Base-by-base conservation (phyloP, 2,329 filamentous ascomycete species). In the Aplosporella prunicola region DNA sequence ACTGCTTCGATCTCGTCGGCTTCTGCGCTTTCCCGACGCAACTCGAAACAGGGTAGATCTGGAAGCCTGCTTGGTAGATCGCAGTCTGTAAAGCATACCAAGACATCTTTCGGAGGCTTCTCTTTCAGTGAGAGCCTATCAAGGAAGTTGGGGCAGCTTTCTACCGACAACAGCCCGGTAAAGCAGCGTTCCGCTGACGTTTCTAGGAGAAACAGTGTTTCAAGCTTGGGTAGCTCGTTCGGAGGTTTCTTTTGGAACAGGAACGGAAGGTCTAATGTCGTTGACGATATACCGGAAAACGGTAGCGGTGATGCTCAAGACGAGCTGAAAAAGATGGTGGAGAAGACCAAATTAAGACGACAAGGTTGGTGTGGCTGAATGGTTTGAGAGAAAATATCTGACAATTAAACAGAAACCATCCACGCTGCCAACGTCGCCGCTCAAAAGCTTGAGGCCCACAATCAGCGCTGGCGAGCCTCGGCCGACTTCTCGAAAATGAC, bases 391-490 rank as follows among this genome's bases (percentile, higher is more conserved):
- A n/a, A n/a, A n/a, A n/a, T n/a, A n/a, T n/a, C n/a, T 20, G 11
- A 20, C 1, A 6, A 40, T 34, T 8, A 8, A 24, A 8, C 15
- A 40, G 37, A 35, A 11, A 34, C 31, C 9, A 28, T 27, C 25
- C 34, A 32, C 7, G 23, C 36, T 3, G 20, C 37, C 8, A 40
- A 35, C 6, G n/a, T n/a, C n/a, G n/a, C n/a, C n/a, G 37, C 18
- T 4, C 31, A 32, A n/a, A 35, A 18, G 26, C 37, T 40, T 10
- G 56, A 60, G 40, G 62, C 57, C 5, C 61, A 67, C 45, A 65
- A 67, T 17, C 56, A 64, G 44, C 58, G 63, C 28, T 67, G 65
- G 64, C 58, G 61, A 47, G 60, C 63, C 30, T 61, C 61, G 9
- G 55, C 59, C 32, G 62, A 65, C 34, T 40, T 57, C 25, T 40